Conservation (phyloP, 2,329 filamentous ascomycete genomes). For the Tolypocladium guangdongense region DNA sequence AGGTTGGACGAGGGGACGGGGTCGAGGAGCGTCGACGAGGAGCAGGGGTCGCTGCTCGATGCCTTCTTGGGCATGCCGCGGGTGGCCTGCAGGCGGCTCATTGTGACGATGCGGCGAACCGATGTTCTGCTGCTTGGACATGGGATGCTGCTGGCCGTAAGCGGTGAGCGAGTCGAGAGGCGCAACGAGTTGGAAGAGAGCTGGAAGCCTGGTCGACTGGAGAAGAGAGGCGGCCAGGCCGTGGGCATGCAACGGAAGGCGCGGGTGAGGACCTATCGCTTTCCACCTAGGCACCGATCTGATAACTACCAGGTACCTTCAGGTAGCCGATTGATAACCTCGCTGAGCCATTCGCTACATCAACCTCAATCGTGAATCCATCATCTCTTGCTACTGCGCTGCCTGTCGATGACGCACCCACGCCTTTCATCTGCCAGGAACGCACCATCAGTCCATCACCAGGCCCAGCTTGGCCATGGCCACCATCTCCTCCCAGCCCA, state of each 20-base stretch:
- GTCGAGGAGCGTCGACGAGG: not conserved
- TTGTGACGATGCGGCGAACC: not conserved
- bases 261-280: not conserved
- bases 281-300: not conserved
- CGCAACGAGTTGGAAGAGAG: not conserved
- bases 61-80: not conserved
- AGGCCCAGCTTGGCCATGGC: conserved; percentile 34
- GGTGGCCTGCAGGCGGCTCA: not conserved
- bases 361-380: no score
- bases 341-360: no score
- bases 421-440: no score
- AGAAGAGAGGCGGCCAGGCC: not conserved
- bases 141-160: not conserved
- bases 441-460: not conserved
- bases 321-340: not conserved
- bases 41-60: not conserved
- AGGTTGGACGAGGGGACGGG: conserved; percentile 12
- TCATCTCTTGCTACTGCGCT: not conserved
- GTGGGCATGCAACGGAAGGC: not conserved
- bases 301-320: not conserved
- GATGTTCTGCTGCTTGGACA: not conserved
- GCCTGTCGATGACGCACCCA: not conserved
- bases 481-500: conserved; percentile 68
- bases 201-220: not conserved
- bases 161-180: not conserved